These are phyloP conservation scores for Pythium sukuiense DNA, from an alignment of 352 stramenopile species.

Conservation along the genomic window DNA sequence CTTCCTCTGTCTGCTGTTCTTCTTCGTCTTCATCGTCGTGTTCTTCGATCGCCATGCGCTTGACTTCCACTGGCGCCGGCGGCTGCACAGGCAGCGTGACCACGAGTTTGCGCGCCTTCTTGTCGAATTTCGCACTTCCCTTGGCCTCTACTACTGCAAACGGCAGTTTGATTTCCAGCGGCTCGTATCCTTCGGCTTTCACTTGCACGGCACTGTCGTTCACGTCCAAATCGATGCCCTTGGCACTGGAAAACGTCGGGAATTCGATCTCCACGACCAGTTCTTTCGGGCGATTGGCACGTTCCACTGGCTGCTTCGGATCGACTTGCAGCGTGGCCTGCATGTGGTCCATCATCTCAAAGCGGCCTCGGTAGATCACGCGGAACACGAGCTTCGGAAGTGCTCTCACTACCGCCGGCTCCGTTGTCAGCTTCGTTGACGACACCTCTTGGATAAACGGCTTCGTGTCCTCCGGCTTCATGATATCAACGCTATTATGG, in stretches of 20 bases:
- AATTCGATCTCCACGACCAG: constrained; percentile 68
- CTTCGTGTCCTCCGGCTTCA: neutral
- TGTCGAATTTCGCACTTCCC: constrained; percentile 82
- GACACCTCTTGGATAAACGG: neutral
- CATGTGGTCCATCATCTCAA: constrained; percentile 78
- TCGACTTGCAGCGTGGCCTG: constrained; percentile 41
- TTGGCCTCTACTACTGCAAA: constrained; percentile 81
- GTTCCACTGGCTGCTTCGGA: constrained; percentile 8
- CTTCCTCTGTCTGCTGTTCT: constrained; percentile 15
- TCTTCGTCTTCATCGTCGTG: constrained; percentile 29
- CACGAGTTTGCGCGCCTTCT: constrained; percentile 63
- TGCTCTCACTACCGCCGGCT: neutral
- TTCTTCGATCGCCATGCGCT: constrained; percentile 41
- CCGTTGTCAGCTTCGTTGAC: neutral
- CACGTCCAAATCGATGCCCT: constrained; percentile 69
- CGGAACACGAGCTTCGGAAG: constrained; percentile 54
- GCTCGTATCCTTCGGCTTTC: constrained; percentile 41
- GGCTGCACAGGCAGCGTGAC: constrained; percentile 82
- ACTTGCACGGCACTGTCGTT: constrained; percentile 52
- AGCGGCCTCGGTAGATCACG: constrained; percentile 65
- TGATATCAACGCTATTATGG: constrained; percentile 5
- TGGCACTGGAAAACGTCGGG: constrained; percentile 52
- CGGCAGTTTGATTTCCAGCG: constrained; percentile 59
- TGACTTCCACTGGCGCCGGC: constrained; percentile 31
- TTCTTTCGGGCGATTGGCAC: constrained; percentile 44